Evolutionary conservation across 2,329 filamentous ascomycete genomes (phyloP).

Genomic region (Meredithiella fracta): DNA sequence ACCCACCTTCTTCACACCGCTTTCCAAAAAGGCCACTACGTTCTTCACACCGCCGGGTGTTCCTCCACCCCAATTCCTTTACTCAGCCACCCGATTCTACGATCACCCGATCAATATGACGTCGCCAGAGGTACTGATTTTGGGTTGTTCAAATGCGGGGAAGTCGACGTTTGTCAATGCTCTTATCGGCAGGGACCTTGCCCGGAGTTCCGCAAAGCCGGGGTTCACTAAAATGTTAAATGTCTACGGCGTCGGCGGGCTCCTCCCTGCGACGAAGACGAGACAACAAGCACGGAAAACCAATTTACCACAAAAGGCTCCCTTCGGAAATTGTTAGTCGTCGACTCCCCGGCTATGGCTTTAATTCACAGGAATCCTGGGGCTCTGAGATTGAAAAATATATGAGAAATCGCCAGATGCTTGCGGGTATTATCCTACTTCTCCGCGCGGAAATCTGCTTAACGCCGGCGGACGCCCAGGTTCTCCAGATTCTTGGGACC

Average conservation of each 20-base stretch:
- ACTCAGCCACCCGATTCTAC: conserved; percentile 32
- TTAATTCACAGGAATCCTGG: conserved; percentile 32
- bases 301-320: too few species aligned
- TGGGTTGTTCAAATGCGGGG: conserved; percentile 78
- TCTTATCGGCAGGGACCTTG: conserved; percentile 40
- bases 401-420: conserved; percentile 28
- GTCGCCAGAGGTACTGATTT: conserved; percentile 51
- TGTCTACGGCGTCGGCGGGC: conserved; percentile 36
- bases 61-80: conserved; percentile 26
- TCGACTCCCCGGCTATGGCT: conserved; percentile 38
- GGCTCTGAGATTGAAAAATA: conserved; percentile 36
- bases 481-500: conserved; percentile 31
- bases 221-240: conserved; percentile 40
- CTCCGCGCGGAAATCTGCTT: conserved; percentile 37
- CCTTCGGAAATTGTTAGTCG: conserved; percentile 23
- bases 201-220: conserved; percentile 33
- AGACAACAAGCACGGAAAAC: too few species aligned
- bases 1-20: not conserved
- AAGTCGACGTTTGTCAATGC: conserved; percentile 83
- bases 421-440: conserved; percentile 37
- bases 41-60: not conserved
- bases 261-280: too few species aligned
- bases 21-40: not conserved
- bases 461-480: conserved; percentile 30
- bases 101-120: conserved; percentile 34